Evolutionary conservation across 495 filamentous ascomycete species (phyloP), one percentile per base, ranked within the genome.

Genomic region (Trichocladium uniseriatum): DNA sequence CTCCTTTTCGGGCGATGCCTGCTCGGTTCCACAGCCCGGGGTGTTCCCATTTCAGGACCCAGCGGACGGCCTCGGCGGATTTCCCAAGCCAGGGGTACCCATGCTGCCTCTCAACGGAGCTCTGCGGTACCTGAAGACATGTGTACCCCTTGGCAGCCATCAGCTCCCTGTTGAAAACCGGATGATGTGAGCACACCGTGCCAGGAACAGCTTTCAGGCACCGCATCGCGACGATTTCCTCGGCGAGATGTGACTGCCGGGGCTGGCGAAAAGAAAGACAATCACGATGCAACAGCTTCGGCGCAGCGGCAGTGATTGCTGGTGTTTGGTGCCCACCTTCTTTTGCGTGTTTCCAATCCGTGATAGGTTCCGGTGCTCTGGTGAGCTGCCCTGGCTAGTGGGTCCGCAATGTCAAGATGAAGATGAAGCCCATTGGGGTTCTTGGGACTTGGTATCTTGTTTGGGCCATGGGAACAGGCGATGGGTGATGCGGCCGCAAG

Each of bases 11-110:
- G 43, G 42, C 39, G 39, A 37, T 27, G 43, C 28, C 48, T 49
- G 38, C 18, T 21, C 27, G 27, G 45, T 31, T 45, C 19, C 27
- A 37, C 42, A 49, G 27, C 22, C 48, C 49, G 47, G 53, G 51
- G 41, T 29, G 32, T 44, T 52, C 52, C 51, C 60, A 55, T 56
- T 61, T 59, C 53, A 40, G 52, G 45, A 40, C 44, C 52, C 54
- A 49, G 49, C 49, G 38, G 50, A 54, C 34, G 48, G 48, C 46
- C 56, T 59, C 60, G 54, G 57, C 52, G 61, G 49, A 55, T 55
- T 52, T 52, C 13, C 51, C 27, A 43, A 32, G 51, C 28, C 58
- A 53, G 51, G n/a, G 61, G 54, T 45, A 45, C 7, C 51, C 49
- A 27, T 43, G 49, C 46, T 39, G 31, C 5, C 34, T 22, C 44